These are phyloP conservation scores for Buxus sempervirens DNA, from an alignment of 164 flowering plant genomes.

Conservation along the genomic window DNA sequence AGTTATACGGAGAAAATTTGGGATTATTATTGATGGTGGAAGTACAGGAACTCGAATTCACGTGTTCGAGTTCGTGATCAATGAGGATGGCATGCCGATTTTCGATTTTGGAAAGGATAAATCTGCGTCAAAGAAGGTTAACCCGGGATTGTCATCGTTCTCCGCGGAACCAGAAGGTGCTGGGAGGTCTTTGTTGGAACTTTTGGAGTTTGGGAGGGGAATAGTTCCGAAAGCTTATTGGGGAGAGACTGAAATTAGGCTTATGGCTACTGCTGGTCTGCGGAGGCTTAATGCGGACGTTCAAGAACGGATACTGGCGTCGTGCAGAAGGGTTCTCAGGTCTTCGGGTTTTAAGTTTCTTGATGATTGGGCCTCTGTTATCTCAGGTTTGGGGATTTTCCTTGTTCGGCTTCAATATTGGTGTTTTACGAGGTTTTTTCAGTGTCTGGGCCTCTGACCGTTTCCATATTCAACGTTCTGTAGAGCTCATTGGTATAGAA, in stretches of 20 bases:
- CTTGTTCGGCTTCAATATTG: background rate
- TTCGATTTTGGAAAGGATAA: slow-evolving; percentile 47
- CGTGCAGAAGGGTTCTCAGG: slow-evolving; percentile 55
- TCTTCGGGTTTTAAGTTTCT: slow-evolving; percentile 64
- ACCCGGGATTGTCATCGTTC: slow-evolving; percentile 77
- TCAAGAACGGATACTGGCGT: slow-evolving; percentile 62
- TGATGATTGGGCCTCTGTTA: slow-evolving; percentile 90
- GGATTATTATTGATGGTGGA: slow-evolving; percentile 84
- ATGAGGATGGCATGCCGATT: slow-evolving; percentile 19
- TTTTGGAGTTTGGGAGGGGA: slow-evolving; percentile 66
- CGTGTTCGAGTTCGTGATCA: slow-evolving; percentile 46
- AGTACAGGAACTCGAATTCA: slow-evolving; percentile 92
- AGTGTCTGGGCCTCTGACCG: too few species aligned
- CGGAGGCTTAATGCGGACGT: slow-evolving; percentile 47
- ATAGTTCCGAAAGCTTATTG: slow-evolving; percentile 54
- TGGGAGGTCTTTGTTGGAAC: slow-evolving; percentile 51
- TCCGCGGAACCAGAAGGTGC: slow-evolving; percentile 53
- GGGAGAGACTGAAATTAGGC: slow-evolving; percentile 69
- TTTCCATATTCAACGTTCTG: too few species aligned
- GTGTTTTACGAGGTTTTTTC: background rate
- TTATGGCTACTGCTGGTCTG: slow-evolving; percentile 97
- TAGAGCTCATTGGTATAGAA: background rate
- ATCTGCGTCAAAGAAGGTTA: slow-evolving; percentile 54
- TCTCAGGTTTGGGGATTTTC: slow-evolving; percentile 45
- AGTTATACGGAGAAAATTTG: slow-evolving; percentile 23